Evolutionary conservation across 2,329 filamentous ascomycete genomes (phyloP).

Genomic region (Tolypocladium ovalisporum): DNA sequence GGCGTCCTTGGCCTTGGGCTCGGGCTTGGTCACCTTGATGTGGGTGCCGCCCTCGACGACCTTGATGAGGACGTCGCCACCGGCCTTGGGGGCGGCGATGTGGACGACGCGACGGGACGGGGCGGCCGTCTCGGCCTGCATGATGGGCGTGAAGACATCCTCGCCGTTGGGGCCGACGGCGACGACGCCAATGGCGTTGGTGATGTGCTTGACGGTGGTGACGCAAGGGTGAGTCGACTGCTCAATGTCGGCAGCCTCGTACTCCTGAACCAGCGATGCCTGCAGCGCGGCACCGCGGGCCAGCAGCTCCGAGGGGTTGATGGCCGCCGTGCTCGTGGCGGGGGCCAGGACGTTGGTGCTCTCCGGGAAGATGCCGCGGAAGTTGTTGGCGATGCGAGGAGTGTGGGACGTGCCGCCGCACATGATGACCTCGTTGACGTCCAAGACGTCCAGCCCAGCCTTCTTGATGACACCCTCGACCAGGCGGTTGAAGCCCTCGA

Average conservation of each 20-base stretch:
- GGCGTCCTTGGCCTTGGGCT: conserved; percentile 63
- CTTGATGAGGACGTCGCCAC: conserved; percentile 80
- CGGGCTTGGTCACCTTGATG: conserved; percentile 87
- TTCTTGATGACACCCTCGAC: conserved; percentile 82
- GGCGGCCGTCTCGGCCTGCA: conserved; percentile 78
- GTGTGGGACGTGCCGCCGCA: conserved; percentile 89
- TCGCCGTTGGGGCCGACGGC: conserved; percentile 47
- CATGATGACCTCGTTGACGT: conserved; percentile 90
- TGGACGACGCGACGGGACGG: conserved; percentile 79
- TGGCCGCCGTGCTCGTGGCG: conserved; percentile 61
- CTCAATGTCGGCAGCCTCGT: conserved; percentile 85
- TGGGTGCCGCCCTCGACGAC: conserved; percentile 80
- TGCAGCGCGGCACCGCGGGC: conserved; percentile 90
- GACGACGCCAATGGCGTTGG: conserved; percentile 80
- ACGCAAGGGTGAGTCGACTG: conserved; percentile 94
- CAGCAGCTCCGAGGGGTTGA: conserved; percentile 89
- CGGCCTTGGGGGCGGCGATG: conserved; percentile 63
- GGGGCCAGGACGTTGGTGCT: conserved; percentile 72
- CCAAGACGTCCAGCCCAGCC: conserved; percentile 81
- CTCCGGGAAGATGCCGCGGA: conserved; percentile 70
- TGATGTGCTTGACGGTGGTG: conserved; percentile 84
- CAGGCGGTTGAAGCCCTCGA: conserved; percentile 77
- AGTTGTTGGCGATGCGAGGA: conserved; percentile 77
- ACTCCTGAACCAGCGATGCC: conserved; percentile 87
- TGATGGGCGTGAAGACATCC: conserved; percentile 68